phyloP scores from a whole-genome alignment of 2,329 filamentous ascomycete genomes.

The Calonectria multiphialidica region DNA sequence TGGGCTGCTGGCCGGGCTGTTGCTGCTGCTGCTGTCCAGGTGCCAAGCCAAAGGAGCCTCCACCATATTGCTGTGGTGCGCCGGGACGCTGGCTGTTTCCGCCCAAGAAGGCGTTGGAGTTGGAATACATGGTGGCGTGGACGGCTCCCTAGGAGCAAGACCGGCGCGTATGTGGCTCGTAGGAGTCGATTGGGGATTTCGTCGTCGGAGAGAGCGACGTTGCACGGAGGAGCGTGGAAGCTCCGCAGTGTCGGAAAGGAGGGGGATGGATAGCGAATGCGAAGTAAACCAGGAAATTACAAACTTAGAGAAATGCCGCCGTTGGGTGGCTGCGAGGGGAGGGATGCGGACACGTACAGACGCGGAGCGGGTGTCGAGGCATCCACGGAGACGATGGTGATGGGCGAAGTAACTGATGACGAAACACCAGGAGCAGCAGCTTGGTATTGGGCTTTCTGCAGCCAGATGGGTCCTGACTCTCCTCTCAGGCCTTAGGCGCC shows the following conservation, averaged over 20 bases:
- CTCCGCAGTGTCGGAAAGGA: slow-evolving; percentile 35
- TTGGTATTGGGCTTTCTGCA: slow-evolving; percentile 5
- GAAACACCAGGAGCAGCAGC: neutral
- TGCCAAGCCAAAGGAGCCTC: slow-evolving; percentile 60
- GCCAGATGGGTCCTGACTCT: slow-evolving; percentile 3
- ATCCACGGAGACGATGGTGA: slow-evolving; percentile 21
- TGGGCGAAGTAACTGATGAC: slow-evolving; percentile 19
- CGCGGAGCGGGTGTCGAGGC: slow-evolving; percentile 8
- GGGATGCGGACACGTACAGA: slow-evolving; percentile 8
- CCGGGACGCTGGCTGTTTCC: slow-evolving; percentile 80
- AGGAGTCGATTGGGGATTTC: slow-evolving; percentile 24
- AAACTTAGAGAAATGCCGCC: slow-evolving; percentile 2
- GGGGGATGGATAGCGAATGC: slow-evolving; percentile 3
- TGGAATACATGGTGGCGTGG: slow-evolving; percentile 81
- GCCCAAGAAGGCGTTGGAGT: slow-evolving; percentile 87
- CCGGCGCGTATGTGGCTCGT: slow-evolving; percentile 30
- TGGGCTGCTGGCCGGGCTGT: slow-evolving; percentile 62
- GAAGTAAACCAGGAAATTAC: slow-evolving; percentile 5
- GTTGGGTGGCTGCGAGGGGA: neutral
- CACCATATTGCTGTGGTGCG: slow-evolving; percentile 61
- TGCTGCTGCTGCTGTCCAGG: slow-evolving; percentile 59
- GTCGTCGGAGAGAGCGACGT: slow-evolving; percentile 17
- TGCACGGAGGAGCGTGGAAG: slow-evolving; percentile 39
- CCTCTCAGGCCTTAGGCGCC: slow-evolving; percentile 3
- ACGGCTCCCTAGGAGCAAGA: slow-evolving; percentile 21